Base-by-base conservation (phyloP, 805 yeast species). In the Candida hispaniensis region DNA sequence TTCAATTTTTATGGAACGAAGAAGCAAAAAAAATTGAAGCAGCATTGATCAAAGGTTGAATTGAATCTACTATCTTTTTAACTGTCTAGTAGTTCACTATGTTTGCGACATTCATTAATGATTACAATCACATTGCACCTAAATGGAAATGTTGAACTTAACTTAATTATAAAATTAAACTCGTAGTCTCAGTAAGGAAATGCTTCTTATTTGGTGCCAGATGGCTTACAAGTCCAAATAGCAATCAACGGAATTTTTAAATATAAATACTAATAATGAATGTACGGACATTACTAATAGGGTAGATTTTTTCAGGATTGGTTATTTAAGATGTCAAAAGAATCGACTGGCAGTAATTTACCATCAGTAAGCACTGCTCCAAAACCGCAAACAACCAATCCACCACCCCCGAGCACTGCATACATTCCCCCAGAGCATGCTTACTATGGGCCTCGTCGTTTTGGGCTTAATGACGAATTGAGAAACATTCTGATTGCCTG, bases 401-500 rank as follows among this genome's bases (percentile, higher is more conserved):
- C 36, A 26, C 22, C 24, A 18, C 36, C 36, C 14, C 36, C 36
- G 18, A n/a, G n/a, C n/a, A 32, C 36, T 18, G 22, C 36, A 13
- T 32, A 32, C 17, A 28, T 32, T 6, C 36, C 36, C 18, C 36
- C 36, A 21, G 36, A 32, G 16, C 28, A 23, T 22, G 36, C 36
- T 22, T 32, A 32, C 36, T 23, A 47, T 12, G 28, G 36, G 6
- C 24, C 36, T 10, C n/a, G 12, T 10, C 36, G 28, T 32, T 18
- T 32, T 19, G 64, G 67, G 23, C 59, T 67, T 23, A 53, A 53
- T 21, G 71, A 66, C 46, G 48, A 64, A 10, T 14, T 62, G 21
- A 66, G 73, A 53, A 75, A 77, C 60, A 81, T 77, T 48, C 46
- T 69, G 30, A 63, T 78, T 48, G 86, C 83, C n/a, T 64, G 67